Conservation (phyloP, 495 filamentous ascomycete species). For the Podospora didyma region DNA sequence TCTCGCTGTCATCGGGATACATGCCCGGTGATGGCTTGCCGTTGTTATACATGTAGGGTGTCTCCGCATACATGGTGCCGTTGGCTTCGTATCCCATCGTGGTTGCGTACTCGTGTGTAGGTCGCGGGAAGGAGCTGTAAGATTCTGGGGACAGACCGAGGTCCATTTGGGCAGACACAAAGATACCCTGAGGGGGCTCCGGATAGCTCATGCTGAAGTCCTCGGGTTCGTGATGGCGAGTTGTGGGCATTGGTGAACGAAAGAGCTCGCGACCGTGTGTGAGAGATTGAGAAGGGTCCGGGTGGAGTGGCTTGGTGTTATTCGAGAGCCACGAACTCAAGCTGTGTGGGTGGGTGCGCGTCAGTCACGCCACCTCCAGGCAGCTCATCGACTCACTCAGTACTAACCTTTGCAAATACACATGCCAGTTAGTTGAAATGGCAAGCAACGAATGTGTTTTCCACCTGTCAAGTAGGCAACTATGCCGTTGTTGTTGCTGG, state of each 20-base stretch:
- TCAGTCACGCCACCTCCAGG: constrained; percentile 18
- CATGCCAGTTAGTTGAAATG: constrained; percentile 12
- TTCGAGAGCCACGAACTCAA: constrained; percentile 15
- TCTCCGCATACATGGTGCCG: constrained; percentile 31
- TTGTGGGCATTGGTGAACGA: constrained; percentile 10
- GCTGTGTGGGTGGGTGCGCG: constrained; percentile 11
- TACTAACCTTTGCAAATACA: constrained; percentile 15
- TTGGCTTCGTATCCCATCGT: constrained; percentile 33
- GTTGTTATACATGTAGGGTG: constrained; percentile 32
- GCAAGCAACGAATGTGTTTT: background rate
- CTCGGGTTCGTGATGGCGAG: constrained; percentile 25
- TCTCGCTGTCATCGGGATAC: constrained; percentile 42
- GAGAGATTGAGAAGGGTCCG: background rate
- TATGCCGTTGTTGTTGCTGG: background rate
- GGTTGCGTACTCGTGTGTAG: constrained; percentile 35
- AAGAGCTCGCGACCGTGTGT: too few species aligned
- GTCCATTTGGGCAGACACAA: constrained; percentile 34
- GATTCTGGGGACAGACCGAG: constrained; percentile 39
- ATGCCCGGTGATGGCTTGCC: constrained; percentile 36
- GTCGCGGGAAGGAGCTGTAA: constrained; percentile 35
- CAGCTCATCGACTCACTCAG: constrained; percentile 7
- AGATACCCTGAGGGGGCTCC: constrained; percentile 35
- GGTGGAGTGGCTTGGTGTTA: constrained; percentile 3
- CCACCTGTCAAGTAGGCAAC: background rate
- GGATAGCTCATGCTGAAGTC: constrained; percentile 42